Percentiles rank a stretch among this genome's conserved stretches.
Evolutionary conservation across 352 stramenopile species (phyloP).

Genomic region (Pythium rishiriense): DNA sequence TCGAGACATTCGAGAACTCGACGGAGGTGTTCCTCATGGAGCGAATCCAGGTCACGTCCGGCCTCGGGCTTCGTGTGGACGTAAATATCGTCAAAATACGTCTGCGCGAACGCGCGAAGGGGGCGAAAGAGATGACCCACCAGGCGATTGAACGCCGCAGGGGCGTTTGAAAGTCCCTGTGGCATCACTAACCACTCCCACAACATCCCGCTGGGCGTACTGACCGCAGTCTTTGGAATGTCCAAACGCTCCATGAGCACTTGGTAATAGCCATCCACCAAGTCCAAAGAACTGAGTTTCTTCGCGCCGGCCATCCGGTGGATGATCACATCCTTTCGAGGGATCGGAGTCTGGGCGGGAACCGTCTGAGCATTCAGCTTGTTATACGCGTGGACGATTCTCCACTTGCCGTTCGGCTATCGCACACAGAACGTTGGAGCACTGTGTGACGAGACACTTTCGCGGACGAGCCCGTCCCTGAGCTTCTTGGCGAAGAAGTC

Average conservation of each 20-base stretch:
- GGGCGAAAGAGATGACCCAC: constrained; percentile 28
- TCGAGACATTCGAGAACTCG: constrained; percentile 26
- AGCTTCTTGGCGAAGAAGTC: constrained; percentile 28
- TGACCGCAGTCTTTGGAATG: constrained; percentile 11
- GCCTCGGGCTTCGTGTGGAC: constrained; percentile 21
- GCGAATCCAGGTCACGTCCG: neutral
- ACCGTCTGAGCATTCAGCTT: neutral
- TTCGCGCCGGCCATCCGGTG: constrained; percentile 5
- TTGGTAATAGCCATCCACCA: constrained; percentile 17
- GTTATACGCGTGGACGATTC: constrained; percentile 4
- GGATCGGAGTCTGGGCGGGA: neutral
- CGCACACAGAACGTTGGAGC: constrained; percentile 31
- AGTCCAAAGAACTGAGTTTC: constrained; percentile 4
- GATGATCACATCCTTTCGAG: constrained; percentile 16
- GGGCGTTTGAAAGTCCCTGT: constrained; percentile 27
- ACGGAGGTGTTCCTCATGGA: constrained; percentile 25
- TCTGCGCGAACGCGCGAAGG: constrained; percentile 19
- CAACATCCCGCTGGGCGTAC: constrained; percentile 27
- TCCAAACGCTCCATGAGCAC: constrained; percentile 8
- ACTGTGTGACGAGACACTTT: constrained; percentile 25
- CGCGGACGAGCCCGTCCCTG: constrained; percentile 16
- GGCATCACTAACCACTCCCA: constrained; percentile 35
- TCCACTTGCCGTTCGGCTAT: constrained; percentile 25
- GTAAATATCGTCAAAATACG: constrained; percentile 40
- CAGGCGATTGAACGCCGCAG: constrained; percentile 39